Base-by-base conservation (phyloP, 2,329 filamentous ascomycete species). In the Chalaropsis thielavioides region DNA sequence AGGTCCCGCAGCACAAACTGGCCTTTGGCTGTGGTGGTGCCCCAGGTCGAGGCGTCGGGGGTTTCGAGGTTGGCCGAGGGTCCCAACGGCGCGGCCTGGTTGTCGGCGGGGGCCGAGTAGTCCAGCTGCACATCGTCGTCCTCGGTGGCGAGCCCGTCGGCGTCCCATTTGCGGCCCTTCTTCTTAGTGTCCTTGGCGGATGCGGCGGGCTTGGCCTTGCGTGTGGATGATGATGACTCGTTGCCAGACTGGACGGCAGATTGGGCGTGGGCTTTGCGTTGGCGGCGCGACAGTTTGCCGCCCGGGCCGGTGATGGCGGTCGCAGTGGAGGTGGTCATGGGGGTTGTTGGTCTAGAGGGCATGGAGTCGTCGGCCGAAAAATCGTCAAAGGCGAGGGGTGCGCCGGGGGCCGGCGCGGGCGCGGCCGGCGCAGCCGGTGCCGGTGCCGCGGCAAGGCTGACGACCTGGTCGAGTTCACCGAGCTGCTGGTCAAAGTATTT, bases 401-500 rank as follows among this genome's bases (percentile, higher is more conserved):
- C 35, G 31, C 35, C 17, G 35, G 0, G 78, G 75, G 15, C 62
- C 69, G 4, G 71, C 70, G 19, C 4, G 46, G 7, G 35, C 7
- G 35, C 5, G 35, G 27, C 70, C 61, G 0, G 71, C 69, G 4
- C n/a, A n/a, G n/a, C n/a, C n/a, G n/a, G n/a, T n/a, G 71, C 70
- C 61, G 68, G 68, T 65, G 69, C 66, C 46, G 71, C 27, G 27
- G 41, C 27, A 7, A 41, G 41, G 11, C 40, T 22, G 54, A 77
- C 80, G 31, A 79, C 78, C 68, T 81, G 82, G 71, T 85, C 90
- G 22, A 99, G 80, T 73, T 96, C 90, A 69, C 84, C 82, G 68
- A 97, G 79, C 76, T 97, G 91, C 72, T 95, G 89, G 73, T 97
- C 90, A 74, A 97, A 99, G 75, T 96, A 97, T 70, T 87, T 82